Percentiles rank a stretch among this genome's conserved stretches.
These are phyloP conservation scores for Plectosphaerella sp. DNA, from an alignment of 2,329 filamentous ascomycete species.

Conservation along the genomic window DNA sequence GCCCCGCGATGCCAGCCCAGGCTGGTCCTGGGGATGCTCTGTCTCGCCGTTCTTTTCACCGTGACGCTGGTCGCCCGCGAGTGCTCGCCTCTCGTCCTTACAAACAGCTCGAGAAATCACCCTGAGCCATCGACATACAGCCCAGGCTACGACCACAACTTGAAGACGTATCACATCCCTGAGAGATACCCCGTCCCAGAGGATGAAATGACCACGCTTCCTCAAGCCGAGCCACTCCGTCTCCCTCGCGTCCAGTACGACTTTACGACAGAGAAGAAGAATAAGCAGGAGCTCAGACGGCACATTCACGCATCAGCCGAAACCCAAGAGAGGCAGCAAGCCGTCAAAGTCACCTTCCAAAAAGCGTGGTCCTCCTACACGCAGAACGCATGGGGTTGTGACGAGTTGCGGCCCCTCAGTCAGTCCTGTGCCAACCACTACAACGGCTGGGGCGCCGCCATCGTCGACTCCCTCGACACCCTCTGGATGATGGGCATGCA, in stretches of 20 bases:
- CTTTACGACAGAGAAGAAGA: constrained; percentile 6
- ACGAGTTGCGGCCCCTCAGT: constrained; percentile 74
- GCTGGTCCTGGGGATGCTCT: constrained; percentile 1
- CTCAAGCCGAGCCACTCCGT: constrained; percentile 3
- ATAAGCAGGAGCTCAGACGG: constrained; percentile 12
- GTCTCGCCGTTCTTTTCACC: not conserved
- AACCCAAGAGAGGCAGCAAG: not conserved
- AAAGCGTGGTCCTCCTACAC: constrained; percentile 76
- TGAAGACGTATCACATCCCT: not conserved
- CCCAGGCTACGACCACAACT: too few species aligned
- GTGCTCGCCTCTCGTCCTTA: too few species aligned
- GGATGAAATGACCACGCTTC: constrained; percentile 12
- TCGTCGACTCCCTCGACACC: constrained; percentile 79
- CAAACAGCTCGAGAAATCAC: too few species aligned
- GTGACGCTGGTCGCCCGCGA: not conserved
- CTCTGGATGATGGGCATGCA: constrained; percentile 80
- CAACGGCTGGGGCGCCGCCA: constrained; percentile 85
- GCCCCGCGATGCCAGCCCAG: not conserved
- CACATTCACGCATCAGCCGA: constrained; percentile 13
- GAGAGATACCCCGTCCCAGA: constrained; percentile 8
- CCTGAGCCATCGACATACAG: too few species aligned
- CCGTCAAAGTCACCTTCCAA: constrained; percentile 5
- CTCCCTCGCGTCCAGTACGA: constrained; percentile 9
- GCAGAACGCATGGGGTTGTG: constrained; percentile 73
- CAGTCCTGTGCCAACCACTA: constrained; percentile 56